Base-by-base conservation (phyloP, 2,329 filamentous ascomycete genomes). In the Metarhizium rileyi region DNA sequence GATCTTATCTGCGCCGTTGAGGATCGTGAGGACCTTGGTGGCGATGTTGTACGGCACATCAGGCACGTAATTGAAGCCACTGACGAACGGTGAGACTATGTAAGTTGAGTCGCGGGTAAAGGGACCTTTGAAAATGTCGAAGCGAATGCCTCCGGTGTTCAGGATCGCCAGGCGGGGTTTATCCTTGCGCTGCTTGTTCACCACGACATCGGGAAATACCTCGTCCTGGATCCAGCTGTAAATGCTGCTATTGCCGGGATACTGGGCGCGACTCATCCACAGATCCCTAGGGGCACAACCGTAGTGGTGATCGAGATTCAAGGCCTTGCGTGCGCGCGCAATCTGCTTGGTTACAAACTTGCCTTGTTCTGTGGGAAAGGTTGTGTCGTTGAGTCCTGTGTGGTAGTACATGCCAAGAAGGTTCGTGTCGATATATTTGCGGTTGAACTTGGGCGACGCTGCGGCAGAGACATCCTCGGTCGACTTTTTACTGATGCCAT, bases 401-500 rank as follows among this genome's bases (percentile, higher is more conserved):
- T 97, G 91, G 59, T 93, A 78, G 59, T 90, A 78, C 52, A 94
- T 76, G 1, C 90, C 93, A 53, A 81, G 86, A 0, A 96, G 73
- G 58, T 97, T 97, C 69, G 90, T 96, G 68, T 97, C 91, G 53
- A 97, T 91, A 66, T 96, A 97, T 52, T 84, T 79, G 43, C 91
- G 80, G 48, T 77, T 76, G 63, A 95, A 96, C 1, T 72, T 76
- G 41, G 81, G 69, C 0, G 66, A 64, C 5, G 66, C 60, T 4
- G 64, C 55, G 0, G 68, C 50, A 5, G 64, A 62, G 1, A 62
- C 50, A 0, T 61, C 58, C 3, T 60, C 20, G 3, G 63, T 23
- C 46, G 51, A 3, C 33, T 58, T 56, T 45, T 62, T 60, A 55
- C 70, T 71, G 49, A 79, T 58, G 28, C 88, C 88, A 50, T 84